Percentiles rank a stretch among this genome's conserved stretches.
phyloP scores from a whole-genome alignment of 208 protist species.

The Naegleria fowleri region DNA sequence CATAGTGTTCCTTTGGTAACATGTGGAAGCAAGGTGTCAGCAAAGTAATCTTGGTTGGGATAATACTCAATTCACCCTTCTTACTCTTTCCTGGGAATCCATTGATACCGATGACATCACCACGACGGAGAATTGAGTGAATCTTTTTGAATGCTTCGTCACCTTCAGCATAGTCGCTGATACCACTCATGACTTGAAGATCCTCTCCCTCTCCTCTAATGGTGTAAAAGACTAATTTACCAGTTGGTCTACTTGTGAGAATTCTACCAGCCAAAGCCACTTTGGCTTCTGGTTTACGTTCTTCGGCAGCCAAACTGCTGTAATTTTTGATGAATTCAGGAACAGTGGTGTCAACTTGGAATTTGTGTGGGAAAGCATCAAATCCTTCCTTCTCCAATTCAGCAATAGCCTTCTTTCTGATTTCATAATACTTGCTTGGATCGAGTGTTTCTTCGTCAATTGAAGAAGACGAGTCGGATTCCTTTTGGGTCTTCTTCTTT shows the following conservation, averaged over 20 bases:
- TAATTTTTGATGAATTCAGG: constrained; percentile 76
- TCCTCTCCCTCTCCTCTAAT: constrained; percentile 81
- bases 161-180: constrained; percentile 54
- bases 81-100: constrained; percentile 81
- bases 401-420: constrained; percentile 40
- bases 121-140: constrained; percentile 80
- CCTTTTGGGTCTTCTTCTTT: constrained; percentile 11
- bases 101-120: constrained; percentile 95
- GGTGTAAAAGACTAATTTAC: constrained; percentile 91
- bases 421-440: constrained; percentile 52
- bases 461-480: background rate
- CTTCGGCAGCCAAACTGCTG: constrained; percentile 17
- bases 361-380: constrained; percentile 96
- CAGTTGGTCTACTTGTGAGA: constrained; percentile 65
- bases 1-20: constrained; percentile 88
- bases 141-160: constrained; percentile 70
- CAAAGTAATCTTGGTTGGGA: constrained; percentile 67
- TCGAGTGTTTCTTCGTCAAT: constrained; percentile 37
- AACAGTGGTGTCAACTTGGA: constrained; percentile 70
- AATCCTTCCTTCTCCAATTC: constrained; percentile 29
- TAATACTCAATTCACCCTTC: constrained; percentile 76
- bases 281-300: constrained; percentile 54
- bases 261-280: constrained; percentile 79
- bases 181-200: constrained; percentile 83
- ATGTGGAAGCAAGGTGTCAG: constrained; percentile 96